Evolutionary conservation across 2,329 filamentous ascomycete genomes (phyloP), one percentile per base, ranked within the genome.

Genomic region (Colletotrichum sp.): DNA sequence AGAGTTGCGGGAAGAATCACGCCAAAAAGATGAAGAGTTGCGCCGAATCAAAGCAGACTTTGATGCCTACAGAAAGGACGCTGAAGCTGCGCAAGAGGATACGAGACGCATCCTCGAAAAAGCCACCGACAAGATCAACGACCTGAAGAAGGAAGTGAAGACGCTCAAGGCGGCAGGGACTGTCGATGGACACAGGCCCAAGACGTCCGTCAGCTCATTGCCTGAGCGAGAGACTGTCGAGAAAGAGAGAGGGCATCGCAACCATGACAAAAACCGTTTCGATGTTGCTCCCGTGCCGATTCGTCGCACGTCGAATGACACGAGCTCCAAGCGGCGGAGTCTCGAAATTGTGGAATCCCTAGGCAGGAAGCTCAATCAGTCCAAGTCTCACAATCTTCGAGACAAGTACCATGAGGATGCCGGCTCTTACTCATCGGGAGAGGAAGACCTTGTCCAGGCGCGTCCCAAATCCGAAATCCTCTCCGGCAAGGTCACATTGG

Each of bases 71-170:
- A 90, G 90, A 77, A 86, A 88, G 36, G 87, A 90, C 61, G 88
- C 89, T 21, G 89, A 92, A 76, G 82, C 86, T 8, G 88, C 88
- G 48, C 88, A 90, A n/a, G 83, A 85, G 10, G 91, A 93, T 75
- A 90, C 89, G 6, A 87, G 89, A 78, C 86, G 88, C 18, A 89
- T 92, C 4, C 78, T 93, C 60, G 86, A 89, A 69, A 88, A 88
- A 77, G 90, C 91, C 71, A 90, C 92, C 74, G 85, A 87, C 52
- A 91, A 91, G 81, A 91, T 92, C 75, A 83, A 87, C 10, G 86
- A 89, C 58, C 86, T 93, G 9, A 90, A 90, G 81, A 89, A 88
- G 78, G 88, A 91, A 77, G 81, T 92, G 52, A 86, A 85, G 74
- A 82, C 82, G 1, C 82, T 92, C 4, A 89, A 88, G 79, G 79